These are phyloP conservation scores for Pythium coloratum DNA, from an alignment of 352 stramenopile species.

Conservation along the genomic window DNA sequence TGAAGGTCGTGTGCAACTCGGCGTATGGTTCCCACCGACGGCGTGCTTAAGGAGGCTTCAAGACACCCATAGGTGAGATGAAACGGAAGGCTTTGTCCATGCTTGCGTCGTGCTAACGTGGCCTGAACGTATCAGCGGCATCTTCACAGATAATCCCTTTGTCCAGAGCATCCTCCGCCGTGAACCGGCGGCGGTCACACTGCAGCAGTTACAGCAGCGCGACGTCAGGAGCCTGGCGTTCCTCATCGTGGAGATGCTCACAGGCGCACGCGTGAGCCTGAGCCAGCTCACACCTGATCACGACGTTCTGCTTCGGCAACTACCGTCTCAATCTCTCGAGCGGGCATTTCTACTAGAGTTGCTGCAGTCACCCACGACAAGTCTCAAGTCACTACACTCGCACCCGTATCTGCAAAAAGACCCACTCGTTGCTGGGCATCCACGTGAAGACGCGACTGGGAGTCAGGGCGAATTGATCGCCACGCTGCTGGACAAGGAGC, in stretches of 20 bases:
- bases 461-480: constrained; percentile 35
- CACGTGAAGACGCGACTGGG: neutral
- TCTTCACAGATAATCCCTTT: constrained; percentile 37
- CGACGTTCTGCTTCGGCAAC: constrained; percentile 30
- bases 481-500: constrained; percentile 44
- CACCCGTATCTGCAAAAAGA: constrained; percentile 26
- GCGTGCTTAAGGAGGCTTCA: constrained; percentile 25
- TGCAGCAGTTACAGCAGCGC: constrained; percentile 29
- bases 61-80: constrained; percentile 9
- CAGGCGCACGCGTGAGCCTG: constrained; percentile 37
- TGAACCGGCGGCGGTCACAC: constrained; percentile 3
- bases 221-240: constrained; percentile 60
- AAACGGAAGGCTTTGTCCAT: neutral
- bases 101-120: neutral
- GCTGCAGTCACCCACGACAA: constrained; percentile 23
- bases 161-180: constrained; percentile 32
- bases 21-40: constrained; percentile 43
- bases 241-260: constrained; percentile 64
- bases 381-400: constrained; percentile 7
- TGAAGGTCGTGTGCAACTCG: constrained; percentile 37
- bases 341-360: constrained; percentile 34
- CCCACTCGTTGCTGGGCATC: constrained; percentile 6
- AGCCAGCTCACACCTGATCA: constrained; percentile 29
- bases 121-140: constrained; percentile 4
- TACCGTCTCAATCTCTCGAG: constrained; percentile 30